phyloP scores from a whole-genome alignment of 495 filamentous ascomycete species.

The Trichoderma parareesei region DNA sequence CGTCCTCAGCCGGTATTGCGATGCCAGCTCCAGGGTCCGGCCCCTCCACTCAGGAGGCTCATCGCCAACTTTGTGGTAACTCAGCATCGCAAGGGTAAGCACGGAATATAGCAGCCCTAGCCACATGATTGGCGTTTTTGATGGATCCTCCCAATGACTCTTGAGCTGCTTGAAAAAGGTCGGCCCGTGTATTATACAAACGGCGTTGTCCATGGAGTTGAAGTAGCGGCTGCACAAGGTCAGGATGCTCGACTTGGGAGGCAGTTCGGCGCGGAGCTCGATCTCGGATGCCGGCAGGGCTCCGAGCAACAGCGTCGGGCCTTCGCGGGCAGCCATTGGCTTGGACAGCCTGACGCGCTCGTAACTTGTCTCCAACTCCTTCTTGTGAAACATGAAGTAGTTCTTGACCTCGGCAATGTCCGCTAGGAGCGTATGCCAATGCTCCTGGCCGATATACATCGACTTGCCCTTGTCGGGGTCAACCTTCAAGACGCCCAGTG shows the following conservation, averaged over 20 bases:
- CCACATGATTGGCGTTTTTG: slow-evolving; percentile 76
- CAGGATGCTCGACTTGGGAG: slow-evolving; percentile 71
- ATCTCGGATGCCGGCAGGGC: slow-evolving; percentile 57
- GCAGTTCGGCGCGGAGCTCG: slow-evolving; percentile 73
- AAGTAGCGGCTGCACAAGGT: slow-evolving; percentile 69
- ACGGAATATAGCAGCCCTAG: slow-evolving; percentile 82
- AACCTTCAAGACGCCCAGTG: slow-evolving; percentile 83
- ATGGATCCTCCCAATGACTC: slow-evolving; percentile 78
- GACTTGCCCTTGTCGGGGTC: slow-evolving; percentile 70
- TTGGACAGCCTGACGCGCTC: slow-evolving; percentile 58
- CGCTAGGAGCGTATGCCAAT: slow-evolving; percentile 82
- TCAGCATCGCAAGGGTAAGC: slow-evolving; percentile 83
- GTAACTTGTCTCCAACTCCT: slow-evolving; percentile 48
- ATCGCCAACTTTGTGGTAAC: slow-evolving; percentile 82
- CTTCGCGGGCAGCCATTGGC: slow-evolving; percentile 47
- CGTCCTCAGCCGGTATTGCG: slow-evolving; percentile 69
- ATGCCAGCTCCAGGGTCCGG: slow-evolving; percentile 67
- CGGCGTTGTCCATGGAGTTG: slow-evolving; percentile 44
- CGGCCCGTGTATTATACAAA: slow-evolving; percentile 76
- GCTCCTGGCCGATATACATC: slow-evolving; percentile 77
- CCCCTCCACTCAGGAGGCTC: slow-evolving; percentile 78
- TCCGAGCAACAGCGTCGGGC: slow-evolving; percentile 68
- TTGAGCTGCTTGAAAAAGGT: slow-evolving; percentile 84
- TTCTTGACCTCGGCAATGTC: slow-evolving; percentile 93
- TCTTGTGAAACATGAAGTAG: slow-evolving; percentile 60